Percentiles rank a stretch among this genome's conserved stretches.
Evolutionary conservation across 306 rosid genomes (phyloP).

Genomic region (Cicer yamashitae): DNA sequence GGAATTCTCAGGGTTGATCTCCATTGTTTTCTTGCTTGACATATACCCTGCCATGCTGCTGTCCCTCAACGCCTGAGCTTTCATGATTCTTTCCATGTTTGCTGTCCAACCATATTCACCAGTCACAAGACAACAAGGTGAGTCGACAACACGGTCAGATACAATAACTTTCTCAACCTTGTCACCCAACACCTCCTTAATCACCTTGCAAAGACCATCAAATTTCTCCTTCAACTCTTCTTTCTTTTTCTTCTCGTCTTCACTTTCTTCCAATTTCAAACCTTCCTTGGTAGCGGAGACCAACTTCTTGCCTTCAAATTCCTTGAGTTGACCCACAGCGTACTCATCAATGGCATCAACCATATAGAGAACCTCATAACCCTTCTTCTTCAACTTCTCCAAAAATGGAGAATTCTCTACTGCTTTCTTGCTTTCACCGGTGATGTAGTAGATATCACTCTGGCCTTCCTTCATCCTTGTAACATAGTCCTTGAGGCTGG

Average conservation of each 20-base stretch:
- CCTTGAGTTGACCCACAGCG: constrained; percentile 85
- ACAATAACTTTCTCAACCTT: constrained; percentile 80
- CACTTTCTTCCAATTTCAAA: constrained; percentile 72
- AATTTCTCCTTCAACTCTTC: constrained; percentile 72
- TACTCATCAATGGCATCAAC: constrained; percentile 92
- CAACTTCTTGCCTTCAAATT: constrained; percentile 83
- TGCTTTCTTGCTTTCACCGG: constrained; percentile 88
- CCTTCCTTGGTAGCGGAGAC: constrained; percentile 93
- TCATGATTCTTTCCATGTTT: constrained; percentile 91
- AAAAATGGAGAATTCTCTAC: constrained; percentile 89
- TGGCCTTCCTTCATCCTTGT: constrained; percentile 96
- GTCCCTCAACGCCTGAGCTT: constrained; percentile 87
- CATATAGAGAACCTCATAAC: constrained; percentile 78
- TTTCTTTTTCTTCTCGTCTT: constrained; percentile 66
- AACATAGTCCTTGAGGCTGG: constrained; percentile 84
- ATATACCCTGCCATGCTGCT: constrained; percentile 92
- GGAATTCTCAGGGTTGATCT: constrained; percentile 83
- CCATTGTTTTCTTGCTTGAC: constrained; percentile 96
- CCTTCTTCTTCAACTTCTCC: constrained; percentile 87
- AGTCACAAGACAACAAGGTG: constrained; percentile 90
- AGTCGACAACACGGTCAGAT: constrained; percentile 82
- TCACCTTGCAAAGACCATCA: constrained; percentile 80
- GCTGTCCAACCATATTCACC: constrained; percentile 95
- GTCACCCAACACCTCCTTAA: constrained; percentile 86
- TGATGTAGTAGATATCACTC: constrained; percentile 76